These are phyloP conservation scores for Diplodia intermedia DNA, from an alignment of 2,329 filamentous ascomycete species.

Conservation along the genomic window DNA sequence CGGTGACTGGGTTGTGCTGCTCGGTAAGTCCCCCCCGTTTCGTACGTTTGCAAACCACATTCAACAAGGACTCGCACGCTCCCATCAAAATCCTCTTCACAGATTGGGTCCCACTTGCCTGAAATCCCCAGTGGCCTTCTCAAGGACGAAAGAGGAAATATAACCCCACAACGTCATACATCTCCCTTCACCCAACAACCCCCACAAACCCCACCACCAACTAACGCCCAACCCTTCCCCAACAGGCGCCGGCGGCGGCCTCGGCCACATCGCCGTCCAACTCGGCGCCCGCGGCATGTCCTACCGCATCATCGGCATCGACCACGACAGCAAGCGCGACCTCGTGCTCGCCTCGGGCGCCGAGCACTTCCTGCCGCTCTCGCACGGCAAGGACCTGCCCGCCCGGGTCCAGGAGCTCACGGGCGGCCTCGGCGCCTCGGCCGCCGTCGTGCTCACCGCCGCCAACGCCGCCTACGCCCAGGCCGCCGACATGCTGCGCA, in stretches of 20 bases:
- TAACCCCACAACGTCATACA: no score
- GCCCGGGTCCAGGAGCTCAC: conserved; percentile 65
- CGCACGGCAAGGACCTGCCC: conserved; percentile 58
- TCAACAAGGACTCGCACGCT: not conserved
- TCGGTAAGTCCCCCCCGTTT: conserved; percentile 36
- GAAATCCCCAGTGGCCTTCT: not conserved
- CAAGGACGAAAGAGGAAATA: not conserved
- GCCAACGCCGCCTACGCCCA: conserved; percentile 56
- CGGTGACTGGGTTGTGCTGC: conserved; percentile 66
- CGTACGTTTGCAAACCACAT: not conserved
- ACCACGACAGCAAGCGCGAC: conserved; percentile 69
- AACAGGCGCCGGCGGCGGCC: conserved; percentile 65
- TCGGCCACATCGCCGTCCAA: conserved; percentile 70
- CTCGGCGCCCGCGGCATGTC: conserved; percentile 67
- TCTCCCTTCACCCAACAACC: conserved; percentile 20
- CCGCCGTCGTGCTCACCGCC: conserved; percentile 63
- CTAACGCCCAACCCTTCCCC: conserved; percentile 33
- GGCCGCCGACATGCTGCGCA: conserved; percentile 51
- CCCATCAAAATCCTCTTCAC: not conserved
- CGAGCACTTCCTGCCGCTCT: conserved; percentile 70
- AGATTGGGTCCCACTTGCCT: not conserved
- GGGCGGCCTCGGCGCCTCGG: conserved; percentile 65
- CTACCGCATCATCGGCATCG: conserved; percentile 69
- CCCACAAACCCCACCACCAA: conserved; percentile 18
- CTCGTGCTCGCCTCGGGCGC: conserved; percentile 67